Conservation (phyloP, 768 basidiomycete species). For the Postia placenta region DNA sequence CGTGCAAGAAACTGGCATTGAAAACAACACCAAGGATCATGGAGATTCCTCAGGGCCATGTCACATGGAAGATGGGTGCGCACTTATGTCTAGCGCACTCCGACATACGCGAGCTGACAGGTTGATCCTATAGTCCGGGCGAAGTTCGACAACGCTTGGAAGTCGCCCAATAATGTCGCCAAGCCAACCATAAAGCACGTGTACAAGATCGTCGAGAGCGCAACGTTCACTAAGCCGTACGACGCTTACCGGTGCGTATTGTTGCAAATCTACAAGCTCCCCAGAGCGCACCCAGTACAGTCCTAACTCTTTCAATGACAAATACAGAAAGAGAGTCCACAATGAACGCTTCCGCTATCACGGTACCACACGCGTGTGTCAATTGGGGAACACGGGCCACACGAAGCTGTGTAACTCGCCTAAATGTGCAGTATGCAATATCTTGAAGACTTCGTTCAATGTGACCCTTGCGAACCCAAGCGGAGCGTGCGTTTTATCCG, state of each 20-base stretch:
- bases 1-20: neutral
- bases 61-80: neutral
- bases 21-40: neutral
- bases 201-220: neutral
- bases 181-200: neutral
- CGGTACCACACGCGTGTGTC: neutral
- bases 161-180: no score
- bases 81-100: no score
- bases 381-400: neutral
- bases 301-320: no score
- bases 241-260: neutral
- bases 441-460: neutral
- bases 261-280: neutral
- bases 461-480: neutral
- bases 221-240: neutral
- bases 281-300: neutral
- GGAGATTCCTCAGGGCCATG: neutral
- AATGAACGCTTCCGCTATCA: no score
- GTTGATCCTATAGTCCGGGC: neutral
- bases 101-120: no score
- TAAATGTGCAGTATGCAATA: neutral
- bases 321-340: neutral
- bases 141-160: neutral
- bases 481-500: neutral
- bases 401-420: neutral